phyloP scores from a whole-genome alignment of 192 early-diverging fungal genomes.

The Gorgonomyces haynaldii region DNA sequence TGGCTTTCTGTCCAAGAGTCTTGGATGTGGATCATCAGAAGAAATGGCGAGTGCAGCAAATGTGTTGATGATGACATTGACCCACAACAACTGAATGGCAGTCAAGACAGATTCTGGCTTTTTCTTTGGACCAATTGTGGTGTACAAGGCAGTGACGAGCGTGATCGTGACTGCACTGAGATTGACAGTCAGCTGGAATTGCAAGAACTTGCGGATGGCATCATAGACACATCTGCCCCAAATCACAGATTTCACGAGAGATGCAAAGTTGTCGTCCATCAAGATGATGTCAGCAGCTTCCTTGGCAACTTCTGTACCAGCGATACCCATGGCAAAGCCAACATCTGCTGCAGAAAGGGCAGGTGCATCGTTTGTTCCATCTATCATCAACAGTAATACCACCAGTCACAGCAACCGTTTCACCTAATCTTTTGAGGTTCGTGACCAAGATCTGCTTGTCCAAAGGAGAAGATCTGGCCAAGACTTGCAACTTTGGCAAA shows the following conservation, averaged over 20 bases:
- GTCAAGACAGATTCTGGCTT: slow-evolving; percentile 64
- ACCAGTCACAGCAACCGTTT: slow-evolving; percentile 92
- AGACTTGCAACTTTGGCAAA: slow-evolving; percentile 64
- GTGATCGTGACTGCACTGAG: slow-evolving; percentile 34
- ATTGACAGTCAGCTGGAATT: slow-evolving; percentile 96
- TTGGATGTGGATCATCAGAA: slow-evolving; percentile 79
- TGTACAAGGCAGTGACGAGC: slow-evolving; percentile 20
- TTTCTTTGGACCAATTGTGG: slow-evolving; percentile 30
- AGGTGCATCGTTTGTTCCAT: slow-evolving; percentile 97
- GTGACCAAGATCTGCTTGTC: slow-evolving; percentile 83
- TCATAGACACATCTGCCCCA: slow-evolving; percentile 95
- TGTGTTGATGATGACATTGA: slow-evolving; percentile 93
- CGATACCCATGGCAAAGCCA: slow-evolving; percentile 98
- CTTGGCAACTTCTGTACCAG: slow-evolving; percentile 99
- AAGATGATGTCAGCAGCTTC: slow-evolving; percentile 88
- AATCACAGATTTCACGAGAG: slow-evolving; percentile 85
- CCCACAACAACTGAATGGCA: slow-evolving; percentile 87
- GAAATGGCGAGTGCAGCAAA: slow-evolving; percentile 84
- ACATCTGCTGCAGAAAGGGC: slow-evolving; percentile 92
- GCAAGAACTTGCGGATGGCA: slow-evolving; percentile 88
- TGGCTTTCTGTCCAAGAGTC: slow-evolving; percentile 68
- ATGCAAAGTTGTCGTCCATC: slow-evolving; percentile 85
- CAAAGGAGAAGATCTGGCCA: slow-evolving; percentile 76
- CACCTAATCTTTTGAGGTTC: slow-evolving; percentile 56
- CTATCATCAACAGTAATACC: slow-evolving; percentile 40